Evolutionary conservation across 495 filamentous ascomycete genomes (phyloP).

Genomic region (Penicillium nucicola): DNA sequence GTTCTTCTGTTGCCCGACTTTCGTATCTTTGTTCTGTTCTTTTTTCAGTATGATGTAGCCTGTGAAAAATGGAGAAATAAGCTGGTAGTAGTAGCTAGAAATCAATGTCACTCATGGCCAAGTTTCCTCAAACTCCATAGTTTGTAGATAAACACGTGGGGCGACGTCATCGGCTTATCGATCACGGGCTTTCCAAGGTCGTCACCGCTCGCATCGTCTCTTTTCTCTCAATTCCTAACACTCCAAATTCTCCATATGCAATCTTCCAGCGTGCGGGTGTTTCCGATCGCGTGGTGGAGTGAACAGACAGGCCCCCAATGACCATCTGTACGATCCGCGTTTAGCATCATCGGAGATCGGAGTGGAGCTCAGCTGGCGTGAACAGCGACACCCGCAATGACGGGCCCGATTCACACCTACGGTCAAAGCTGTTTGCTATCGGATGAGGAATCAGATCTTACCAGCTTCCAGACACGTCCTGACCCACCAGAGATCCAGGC

Average conservation of each 20-base stretch:
- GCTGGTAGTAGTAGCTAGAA: neutral
- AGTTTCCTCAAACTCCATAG: neutral
- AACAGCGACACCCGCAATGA: slow-evolving; percentile 27
- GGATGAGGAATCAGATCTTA: slow-evolving; percentile 33
- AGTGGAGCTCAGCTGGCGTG: slow-evolving; percentile 12
- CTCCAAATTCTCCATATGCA: neutral
- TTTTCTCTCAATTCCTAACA: neutral
- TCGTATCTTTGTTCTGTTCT: no score
- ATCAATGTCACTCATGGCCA: neutral
- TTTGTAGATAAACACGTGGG: slow-evolving; percentile 28
- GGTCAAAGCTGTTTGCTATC: slow-evolving; percentile 50
- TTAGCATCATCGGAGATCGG: slow-evolving; percentile 7
- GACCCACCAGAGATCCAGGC: slow-evolving; percentile 51
- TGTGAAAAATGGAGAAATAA: no score
- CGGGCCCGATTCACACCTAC: slow-evolving; percentile 52
- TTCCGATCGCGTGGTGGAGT: slow-evolving; percentile 4
- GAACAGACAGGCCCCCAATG: slow-evolving; percentile 13
- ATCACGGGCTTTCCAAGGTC: slow-evolving; percentile 9
- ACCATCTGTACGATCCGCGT: slow-evolving; percentile 5
- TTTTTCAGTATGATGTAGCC: no score
- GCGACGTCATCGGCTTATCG: slow-evolving; percentile 38
- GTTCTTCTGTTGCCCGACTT: no score
- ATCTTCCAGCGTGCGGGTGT: neutral
- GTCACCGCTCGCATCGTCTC: neutral
- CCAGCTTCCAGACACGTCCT: slow-evolving; percentile 29